Conservation (phyloP, 768 basidiomycete genomes). For the Pisolithus sp. region DNA sequence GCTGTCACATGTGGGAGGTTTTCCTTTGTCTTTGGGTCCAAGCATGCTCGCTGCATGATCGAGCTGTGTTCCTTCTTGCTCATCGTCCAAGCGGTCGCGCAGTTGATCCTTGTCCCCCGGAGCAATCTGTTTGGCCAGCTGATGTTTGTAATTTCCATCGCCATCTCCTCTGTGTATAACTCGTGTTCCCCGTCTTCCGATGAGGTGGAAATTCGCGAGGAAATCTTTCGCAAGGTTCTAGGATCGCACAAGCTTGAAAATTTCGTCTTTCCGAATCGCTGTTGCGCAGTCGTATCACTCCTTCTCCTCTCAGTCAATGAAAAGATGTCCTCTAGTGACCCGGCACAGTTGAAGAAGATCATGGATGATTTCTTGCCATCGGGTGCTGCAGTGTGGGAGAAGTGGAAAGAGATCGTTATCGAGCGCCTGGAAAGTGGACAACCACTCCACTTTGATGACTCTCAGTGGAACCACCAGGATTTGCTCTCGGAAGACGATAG, state of each 20-base stretch:
- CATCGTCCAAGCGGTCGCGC: too few relatives aligned
- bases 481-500: too few relatives aligned
- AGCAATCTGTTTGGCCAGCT: too few relatives aligned
- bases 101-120: too few relatives aligned
- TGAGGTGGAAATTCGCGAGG: slow-evolving; percentile 9
- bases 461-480: too few relatives aligned
- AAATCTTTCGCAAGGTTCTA: background rate
- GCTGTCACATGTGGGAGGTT: background rate
- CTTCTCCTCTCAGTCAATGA: background rate
- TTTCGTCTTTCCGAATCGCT: slow-evolving; percentile 7
- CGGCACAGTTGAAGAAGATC: too few relatives aligned
- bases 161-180: slow-evolving; percentile 26
- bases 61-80: too few relatives aligned
- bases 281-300: slow-evolving; percentile 8
- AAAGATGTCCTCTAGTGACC: background rate
- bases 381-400: too few relatives aligned
- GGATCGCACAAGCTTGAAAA: slow-evolving; percentile 1
- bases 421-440: background rate
- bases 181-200: slow-evolving; percentile 28
- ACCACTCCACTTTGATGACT: background rate
- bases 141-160: too few relatives aligned
- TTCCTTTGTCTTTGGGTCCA: background rate
- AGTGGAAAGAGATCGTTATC: background rate
- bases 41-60: background rate
- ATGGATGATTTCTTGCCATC: too few relatives aligned